Evolutionary conservation across 1,284 basidiomycete species (phyloP).

Genomic region (Microbotryomycetes sp.): DNA sequence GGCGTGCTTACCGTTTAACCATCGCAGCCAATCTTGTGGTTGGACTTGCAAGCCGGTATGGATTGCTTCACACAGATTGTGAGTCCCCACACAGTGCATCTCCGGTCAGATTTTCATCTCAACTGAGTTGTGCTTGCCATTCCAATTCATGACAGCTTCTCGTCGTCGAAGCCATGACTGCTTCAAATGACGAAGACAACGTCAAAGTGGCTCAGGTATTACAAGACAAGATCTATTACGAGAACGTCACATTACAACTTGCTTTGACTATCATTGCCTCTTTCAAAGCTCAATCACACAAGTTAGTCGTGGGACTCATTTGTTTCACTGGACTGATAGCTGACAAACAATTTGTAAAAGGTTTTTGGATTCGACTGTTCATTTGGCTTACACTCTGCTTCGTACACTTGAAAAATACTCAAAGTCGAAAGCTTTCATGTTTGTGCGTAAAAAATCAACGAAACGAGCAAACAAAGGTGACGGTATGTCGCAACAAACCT

Average conservation of each 20-base stretch:
- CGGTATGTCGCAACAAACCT: conserved; percentile 49
- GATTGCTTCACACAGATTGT: conserved; percentile 82
- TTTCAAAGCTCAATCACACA: conserved; percentile 63
- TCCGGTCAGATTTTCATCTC: background rate
- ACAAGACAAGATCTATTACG: conserved; percentile 85
- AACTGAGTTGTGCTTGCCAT: background rate
- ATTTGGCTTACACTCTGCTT: conserved; percentile 72
- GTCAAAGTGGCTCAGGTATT: conserved; percentile 68
- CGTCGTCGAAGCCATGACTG: conserved; percentile 63
- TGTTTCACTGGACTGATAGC: background rate
- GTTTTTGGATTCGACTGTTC: conserved; percentile 76
- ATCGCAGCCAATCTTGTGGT: conserved; percentile 76
- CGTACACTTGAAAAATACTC: conserved; percentile 81
- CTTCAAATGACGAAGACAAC: conserved; percentile 52
- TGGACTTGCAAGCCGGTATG: conserved; percentile 87
- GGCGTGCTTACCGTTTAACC: background rate
- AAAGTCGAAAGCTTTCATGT: conserved; percentile 63
- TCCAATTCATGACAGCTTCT: conserved; percentile 51
- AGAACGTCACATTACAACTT: conserved; percentile 82
- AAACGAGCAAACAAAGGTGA: conserved; percentile 44
- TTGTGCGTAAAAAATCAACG: conserved; percentile 63
- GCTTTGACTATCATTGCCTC: conserved; percentile 64
- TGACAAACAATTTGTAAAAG: conserved; percentile 39
- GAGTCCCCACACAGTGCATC: conserved; percentile 23
- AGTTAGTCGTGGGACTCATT: conserved; percentile 44